Evolutionary conservation across 768 basidiomycete genomes (phyloP).

Genomic region (Suillus clintonianus): DNA sequence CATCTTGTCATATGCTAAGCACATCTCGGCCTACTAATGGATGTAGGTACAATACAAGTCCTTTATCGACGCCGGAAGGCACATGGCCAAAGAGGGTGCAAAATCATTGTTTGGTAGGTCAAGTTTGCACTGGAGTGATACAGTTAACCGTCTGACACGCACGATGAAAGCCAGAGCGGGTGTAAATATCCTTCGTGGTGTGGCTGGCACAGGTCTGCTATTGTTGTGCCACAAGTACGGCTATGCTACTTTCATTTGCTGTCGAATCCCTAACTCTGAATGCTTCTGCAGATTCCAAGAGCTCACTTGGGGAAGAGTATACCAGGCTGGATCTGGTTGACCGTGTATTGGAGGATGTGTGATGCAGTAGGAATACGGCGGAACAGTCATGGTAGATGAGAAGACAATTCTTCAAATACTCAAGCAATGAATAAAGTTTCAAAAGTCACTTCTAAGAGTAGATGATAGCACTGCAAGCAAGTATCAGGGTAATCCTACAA

Average conservation of each 20-base stretch:
- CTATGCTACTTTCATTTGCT: neutral
- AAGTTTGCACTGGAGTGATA: neutral
- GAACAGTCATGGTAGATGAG: too few species aligned
- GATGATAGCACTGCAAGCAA: too few species aligned
- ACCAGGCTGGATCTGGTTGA: slow-evolving; percentile 52
- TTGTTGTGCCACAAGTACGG: slow-evolving; percentile 59
- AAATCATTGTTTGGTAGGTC: slow-evolving; percentile 39
- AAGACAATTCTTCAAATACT: too few species aligned
- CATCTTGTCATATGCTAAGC: neutral
- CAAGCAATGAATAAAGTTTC: too few species aligned
- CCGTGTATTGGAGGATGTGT: too few species aligned
- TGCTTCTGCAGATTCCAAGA: slow-evolving; percentile 44
- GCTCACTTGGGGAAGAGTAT: slow-evolving; percentile 55
- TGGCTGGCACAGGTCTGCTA: slow-evolving; percentile 50
- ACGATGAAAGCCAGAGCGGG: slow-evolving; percentile 61
- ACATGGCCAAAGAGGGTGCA: slow-evolving; percentile 41
- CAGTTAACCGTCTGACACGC: slow-evolving; percentile 13
- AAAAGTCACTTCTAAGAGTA: too few species aligned
- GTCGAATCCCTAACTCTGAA: neutral
- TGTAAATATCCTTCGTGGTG: slow-evolving; percentile 38
- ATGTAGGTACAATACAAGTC: slow-evolving; percentile 37
- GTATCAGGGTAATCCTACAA: too few species aligned
- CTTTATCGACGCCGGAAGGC: slow-evolving; percentile 38
- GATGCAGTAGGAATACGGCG: too few species aligned
- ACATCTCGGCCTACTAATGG: neutral